These are phyloP conservation scores for Termitomyces bulborhizus DNA, from an alignment of 768 basidiomycete genomes.

Conservation along the genomic window DNA sequence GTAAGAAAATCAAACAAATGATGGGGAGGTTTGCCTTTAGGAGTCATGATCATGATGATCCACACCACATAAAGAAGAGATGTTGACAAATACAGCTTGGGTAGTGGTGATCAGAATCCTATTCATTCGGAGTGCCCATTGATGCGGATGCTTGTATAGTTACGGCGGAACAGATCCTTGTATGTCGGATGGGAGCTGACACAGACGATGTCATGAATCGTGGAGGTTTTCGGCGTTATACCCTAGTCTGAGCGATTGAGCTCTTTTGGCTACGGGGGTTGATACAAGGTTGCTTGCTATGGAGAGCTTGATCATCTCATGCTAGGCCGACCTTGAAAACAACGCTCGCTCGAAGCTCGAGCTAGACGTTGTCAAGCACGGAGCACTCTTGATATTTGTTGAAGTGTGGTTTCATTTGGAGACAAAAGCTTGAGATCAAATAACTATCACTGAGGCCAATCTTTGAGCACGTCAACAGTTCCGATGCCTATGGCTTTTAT, in stretches of 20 bases:
- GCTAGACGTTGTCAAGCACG: too few species aligned
- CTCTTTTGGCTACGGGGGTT: background rate
- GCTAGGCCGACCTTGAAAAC: background rate
- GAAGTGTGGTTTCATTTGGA: background rate
- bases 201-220: background rate
- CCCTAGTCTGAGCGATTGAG: background rate
- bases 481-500: background rate
- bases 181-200: conserved; percentile 9
- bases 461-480: too few species aligned
- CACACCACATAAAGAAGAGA: conserved; percentile 5
- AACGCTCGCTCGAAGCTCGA: background rate
- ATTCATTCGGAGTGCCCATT: conserved; percentile 7
- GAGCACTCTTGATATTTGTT: background rate
- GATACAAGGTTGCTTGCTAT: conserved; percentile 1
- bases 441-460: background rate
- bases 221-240: conserved; percentile 2
- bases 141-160: conserved; percentile 10
- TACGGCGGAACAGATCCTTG: conserved; percentile 14
- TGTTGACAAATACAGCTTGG: conserved; percentile 14
- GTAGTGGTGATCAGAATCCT: conserved; percentile 4
- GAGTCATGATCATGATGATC: conserved; percentile 15
- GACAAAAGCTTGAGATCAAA: background rate
- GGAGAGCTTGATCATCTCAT: background rate
- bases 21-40: conserved; percentile 15
- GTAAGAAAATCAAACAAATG: conserved; percentile 15